Evolutionary conservation across 2,329 filamentous ascomycete species (phyloP).

Genomic region (Alternaria ventricosa): DNA sequence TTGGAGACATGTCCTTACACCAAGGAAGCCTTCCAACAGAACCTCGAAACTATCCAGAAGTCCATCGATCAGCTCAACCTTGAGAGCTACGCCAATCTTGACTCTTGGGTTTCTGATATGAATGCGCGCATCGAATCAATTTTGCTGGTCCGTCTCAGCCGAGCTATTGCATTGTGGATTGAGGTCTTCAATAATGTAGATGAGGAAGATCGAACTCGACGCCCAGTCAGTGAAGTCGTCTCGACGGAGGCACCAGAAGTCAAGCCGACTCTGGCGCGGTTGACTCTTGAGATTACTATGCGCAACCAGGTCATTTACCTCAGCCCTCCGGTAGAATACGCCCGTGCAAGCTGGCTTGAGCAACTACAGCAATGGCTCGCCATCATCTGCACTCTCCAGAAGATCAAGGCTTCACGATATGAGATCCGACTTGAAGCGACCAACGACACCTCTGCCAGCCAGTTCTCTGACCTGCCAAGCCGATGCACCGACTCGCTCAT

Average conservation of each 20-base stretch:
- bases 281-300: conserved; percentile 95
- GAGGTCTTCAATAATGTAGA: conserved; percentile 71
- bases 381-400: conserved; percentile 87
- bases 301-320: conserved; percentile 97
- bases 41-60: conserved; percentile 84
- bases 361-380: conserved; percentile 95
- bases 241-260: conserved; percentile 54
- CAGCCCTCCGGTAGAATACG: conserved; percentile 89
- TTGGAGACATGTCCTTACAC: conserved; percentile 86
- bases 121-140: conserved; percentile 85
- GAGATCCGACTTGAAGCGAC: conserved; percentile 78
- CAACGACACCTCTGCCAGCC: conserved; percentile 65
- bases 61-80: conserved; percentile 96
- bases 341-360: conserved; percentile 89
- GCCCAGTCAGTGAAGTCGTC: conserved; percentile 37
- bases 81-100: conserved; percentile 93
- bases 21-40: conserved; percentile 76
- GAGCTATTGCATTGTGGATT: conserved; percentile 87
- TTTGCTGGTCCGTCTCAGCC: conserved; percentile 80
- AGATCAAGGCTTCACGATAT: conserved; percentile 94
- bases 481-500: conserved; percentile 81
- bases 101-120: conserved; percentile 85
- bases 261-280: conserved; percentile 70
- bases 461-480: conserved; percentile 84
- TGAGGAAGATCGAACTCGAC: conserved; percentile 34